These are phyloP conservation scores for Myochromella boudieri DNA, from an alignment of 768 basidiomycete genomes.

Conservation along the genomic window DNA sequence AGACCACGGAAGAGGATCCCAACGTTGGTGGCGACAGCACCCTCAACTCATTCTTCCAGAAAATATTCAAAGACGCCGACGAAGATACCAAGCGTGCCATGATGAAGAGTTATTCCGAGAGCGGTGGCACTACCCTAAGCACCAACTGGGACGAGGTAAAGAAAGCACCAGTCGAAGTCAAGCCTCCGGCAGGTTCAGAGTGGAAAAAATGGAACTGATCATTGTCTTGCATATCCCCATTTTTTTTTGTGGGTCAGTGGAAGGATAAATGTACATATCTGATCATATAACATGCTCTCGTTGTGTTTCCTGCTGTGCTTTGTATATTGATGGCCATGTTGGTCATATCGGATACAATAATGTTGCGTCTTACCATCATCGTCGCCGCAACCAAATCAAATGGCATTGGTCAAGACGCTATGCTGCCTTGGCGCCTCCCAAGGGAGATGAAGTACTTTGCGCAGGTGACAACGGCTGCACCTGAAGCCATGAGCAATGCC, in stretches of 20 bases:
- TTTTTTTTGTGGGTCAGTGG: slow-evolving; percentile 4
- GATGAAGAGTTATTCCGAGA: slow-evolving; percentile 97
- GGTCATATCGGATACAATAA: no score
- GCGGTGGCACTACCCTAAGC: slow-evolving; percentile 91
- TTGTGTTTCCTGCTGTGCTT: background rate
- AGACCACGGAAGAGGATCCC: slow-evolving; percentile 71
- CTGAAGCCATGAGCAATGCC: slow-evolving; percentile 58
- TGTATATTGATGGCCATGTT: no score
- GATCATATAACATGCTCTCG: slow-evolving; percentile 1
- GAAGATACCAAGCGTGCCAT: slow-evolving; percentile 92
- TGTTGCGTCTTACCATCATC: slow-evolving; percentile 82
- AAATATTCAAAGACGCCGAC: slow-evolving; percentile 87
- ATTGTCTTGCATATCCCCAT: background rate
- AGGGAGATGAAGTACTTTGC: slow-evolving; percentile 93
- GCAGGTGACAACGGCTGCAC: slow-evolving; percentile 65
- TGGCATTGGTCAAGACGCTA: slow-evolving; percentile 80
- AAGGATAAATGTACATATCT: background rate
- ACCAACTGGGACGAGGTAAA: slow-evolving; percentile 94
- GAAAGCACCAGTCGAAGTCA: slow-evolving; percentile 68
- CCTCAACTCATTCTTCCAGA: slow-evolving; percentile 88
- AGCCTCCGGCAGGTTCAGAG: slow-evolving; percentile 83
- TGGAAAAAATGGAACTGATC: slow-evolving; percentile 74
- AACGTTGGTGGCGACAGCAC: slow-evolving; percentile 88
- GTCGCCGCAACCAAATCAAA: slow-evolving; percentile 87
- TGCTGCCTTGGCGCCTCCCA: slow-evolving; percentile 86